Evolutionary conservation across 1,284 basidiomycete species (phyloP), one percentile per base, ranked within the genome.

Genomic region (Volvariella surrecta): DNA sequence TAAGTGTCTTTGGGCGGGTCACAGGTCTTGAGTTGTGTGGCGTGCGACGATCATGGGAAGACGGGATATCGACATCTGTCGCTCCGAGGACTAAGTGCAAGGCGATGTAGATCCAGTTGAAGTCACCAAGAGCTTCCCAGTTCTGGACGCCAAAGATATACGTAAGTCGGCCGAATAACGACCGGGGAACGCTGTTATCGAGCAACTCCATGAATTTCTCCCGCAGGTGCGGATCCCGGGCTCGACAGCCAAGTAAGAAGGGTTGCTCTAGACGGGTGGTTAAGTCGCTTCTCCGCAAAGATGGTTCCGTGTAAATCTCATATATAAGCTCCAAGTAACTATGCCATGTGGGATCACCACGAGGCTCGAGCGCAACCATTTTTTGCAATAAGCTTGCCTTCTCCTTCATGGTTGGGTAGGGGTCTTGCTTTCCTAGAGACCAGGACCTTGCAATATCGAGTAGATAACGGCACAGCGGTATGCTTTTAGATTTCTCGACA

Each of bases 71-170:
- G 9, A 67, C 64, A 54, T 95, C 87, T n/a, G 83, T 73, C 10
- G 87, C 76, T 15, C 92, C 90, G 9, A 99, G 76, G 16, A 98
- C 67, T 19, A 99, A 79, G 56, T 96, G 89, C 19, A 98, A 70
- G 24, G 93, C 91, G 37, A 98, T 77, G 51, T 89, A 86, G 38
- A 96, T 87, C 96, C 96, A 99, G 59, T 97, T 94, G 48, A 89
- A 81, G 52, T 97, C 92, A 1, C 89, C 82, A 15, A 99, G 65
- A 8, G 85, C 79, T 52, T 99, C 96, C 96, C 97, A 99, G 59
- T 76, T 95, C 64, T 99, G 94, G 16, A 93, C 82, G 20, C 91
- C 93, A 41, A 96, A 73, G 49, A 99, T 80, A 62, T 96, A 98
- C 42, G 88, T 87, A 40, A 99, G 63, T 20, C 96, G 85, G 47